Percentiles rank a stretch among this genome's conserved stretches.
Evolutionary conservation across 805 yeast species (phyloP).

Genomic region (Priceomyces melissophilus): DNA sequence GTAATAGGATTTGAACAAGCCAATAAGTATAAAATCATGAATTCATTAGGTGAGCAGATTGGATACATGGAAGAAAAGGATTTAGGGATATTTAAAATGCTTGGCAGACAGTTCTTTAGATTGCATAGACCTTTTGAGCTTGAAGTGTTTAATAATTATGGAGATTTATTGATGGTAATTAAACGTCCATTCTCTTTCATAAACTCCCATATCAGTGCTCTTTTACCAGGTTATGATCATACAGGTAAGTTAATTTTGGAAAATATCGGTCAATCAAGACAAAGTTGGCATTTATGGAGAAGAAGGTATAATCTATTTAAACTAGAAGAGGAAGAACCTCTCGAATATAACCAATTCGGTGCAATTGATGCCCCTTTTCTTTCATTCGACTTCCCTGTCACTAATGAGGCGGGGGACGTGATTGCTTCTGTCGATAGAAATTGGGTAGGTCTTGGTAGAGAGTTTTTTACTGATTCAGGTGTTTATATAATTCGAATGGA

Average conservation of each 20-base stretch:
- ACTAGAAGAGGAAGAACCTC: constrained; percentile 36
- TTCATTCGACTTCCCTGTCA: constrained; percentile 81
- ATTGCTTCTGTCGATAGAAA: constrained; percentile 82
- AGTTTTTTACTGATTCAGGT: constrained; percentile 91
- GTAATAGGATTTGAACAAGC: constrained; percentile 91
- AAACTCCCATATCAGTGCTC: constrained; percentile 80
- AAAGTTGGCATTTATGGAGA: constrained; percentile 95
- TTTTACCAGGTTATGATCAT: constrained; percentile 51
- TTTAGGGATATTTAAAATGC: constrained; percentile 58
- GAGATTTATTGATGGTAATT: constrained; percentile 60
- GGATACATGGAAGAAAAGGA: constrained; percentile 86
- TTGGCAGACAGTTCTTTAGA: constrained; percentile 80
- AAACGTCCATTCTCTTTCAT: constrained; percentile 83
- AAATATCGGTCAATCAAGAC: constrained; percentile 79
- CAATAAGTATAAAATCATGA: constrained; percentile 70
- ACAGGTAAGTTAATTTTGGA: constrained; percentile 38
- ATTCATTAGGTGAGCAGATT: constrained; percentile 65
- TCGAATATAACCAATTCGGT: constrained; percentile 74
- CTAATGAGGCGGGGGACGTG: constrained; percentile 53
- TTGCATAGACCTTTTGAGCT: constrained; percentile 84
- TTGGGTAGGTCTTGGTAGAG: constrained; percentile 94
- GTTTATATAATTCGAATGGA: constrained; percentile 86
- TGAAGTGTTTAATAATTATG: constrained; percentile 64
- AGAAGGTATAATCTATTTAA: constrained; percentile 79
- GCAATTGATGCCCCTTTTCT: constrained; percentile 82